These are phyloP conservation scores for Anastatica hierochuntica DNA, from an alignment of 345 rosid species.

Conservation along the genomic window DNA sequence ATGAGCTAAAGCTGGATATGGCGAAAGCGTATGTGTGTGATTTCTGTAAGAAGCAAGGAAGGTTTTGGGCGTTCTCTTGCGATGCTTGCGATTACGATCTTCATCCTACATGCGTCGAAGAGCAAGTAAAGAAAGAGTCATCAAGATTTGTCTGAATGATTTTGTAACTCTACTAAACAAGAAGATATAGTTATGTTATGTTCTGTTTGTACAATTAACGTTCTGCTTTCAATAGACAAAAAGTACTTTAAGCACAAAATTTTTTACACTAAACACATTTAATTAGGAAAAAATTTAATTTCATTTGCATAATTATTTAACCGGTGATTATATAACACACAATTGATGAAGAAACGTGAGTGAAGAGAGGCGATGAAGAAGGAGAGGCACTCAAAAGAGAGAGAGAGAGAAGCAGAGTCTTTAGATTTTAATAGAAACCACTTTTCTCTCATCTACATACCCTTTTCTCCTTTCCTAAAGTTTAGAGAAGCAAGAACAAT, in stretches of 20 bases:
- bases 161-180: conserved; percentile 4
- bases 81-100: conserved; percentile 66
- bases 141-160: conserved; percentile 7
- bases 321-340: background rate
- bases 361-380: conserved; percentile 19
- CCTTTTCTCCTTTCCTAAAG: background rate
- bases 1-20: conserved; percentile 61
- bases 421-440: conserved; percentile 14
- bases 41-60: conserved; percentile 46
- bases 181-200: background rate
- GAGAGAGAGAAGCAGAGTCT: conserved; percentile 4
- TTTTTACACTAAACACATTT: no score
- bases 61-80: conserved; percentile 79
- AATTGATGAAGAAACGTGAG: background rate
- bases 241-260: no score
- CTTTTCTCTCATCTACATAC: background rate
- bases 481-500: conserved; percentile 1
- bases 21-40: conserved; percentile 70
- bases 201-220: background rate
- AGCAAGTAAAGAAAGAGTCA: conserved; percentile 4
- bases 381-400: conserved; percentile 22
- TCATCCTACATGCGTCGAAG: conserved; percentile 57
- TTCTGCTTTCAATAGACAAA: background rate
- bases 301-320: background rate
- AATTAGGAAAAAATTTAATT: no score